phyloP scores from a whole-genome alignment of 306 rosid genomes.

The Vicia villosa region DNA sequence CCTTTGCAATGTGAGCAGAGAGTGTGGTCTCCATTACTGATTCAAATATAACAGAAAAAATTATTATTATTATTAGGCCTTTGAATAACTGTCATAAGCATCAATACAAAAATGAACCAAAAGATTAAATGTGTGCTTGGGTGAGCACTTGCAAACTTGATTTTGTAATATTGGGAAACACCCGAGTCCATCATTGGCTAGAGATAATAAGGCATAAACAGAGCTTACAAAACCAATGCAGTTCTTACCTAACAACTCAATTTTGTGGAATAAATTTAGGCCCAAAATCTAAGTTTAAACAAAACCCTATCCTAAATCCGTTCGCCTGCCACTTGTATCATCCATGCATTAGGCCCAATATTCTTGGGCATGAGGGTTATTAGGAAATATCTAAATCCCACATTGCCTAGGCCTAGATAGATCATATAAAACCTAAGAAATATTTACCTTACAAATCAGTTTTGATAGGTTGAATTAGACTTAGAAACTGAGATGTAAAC shows the following conservation, averaged over 20 bases:
- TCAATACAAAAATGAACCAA: conserved; percentile 11
- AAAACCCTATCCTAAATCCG: background rate
- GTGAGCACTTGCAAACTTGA: too few species aligned
- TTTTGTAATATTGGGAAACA: background rate
- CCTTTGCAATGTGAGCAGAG: conserved; percentile 88
- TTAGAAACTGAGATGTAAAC: background rate
- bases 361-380: background rate
- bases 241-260: background rate
- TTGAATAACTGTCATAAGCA: conserved; percentile 6
- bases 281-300: background rate
- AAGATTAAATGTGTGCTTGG: background rate
- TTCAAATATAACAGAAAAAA: conserved; percentile 33
- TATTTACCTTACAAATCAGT: background rate
- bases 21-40: conserved; percentile 60
- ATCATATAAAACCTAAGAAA: background rate
- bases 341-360: background rate
- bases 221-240: background rate
- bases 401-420: background rate
- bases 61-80: conserved; percentile 18
- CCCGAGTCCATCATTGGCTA: background rate
- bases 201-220: background rate
- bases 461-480: background rate
- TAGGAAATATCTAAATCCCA: background rate
- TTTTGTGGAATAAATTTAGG: background rate
- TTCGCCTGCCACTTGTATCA: background rate